Percentiles rank a stretch among this genome's conserved stretches.
phyloP scores from a whole-genome alignment of 495 filamentous ascomycete genomes.

The Aspergillus wentii region DNA sequence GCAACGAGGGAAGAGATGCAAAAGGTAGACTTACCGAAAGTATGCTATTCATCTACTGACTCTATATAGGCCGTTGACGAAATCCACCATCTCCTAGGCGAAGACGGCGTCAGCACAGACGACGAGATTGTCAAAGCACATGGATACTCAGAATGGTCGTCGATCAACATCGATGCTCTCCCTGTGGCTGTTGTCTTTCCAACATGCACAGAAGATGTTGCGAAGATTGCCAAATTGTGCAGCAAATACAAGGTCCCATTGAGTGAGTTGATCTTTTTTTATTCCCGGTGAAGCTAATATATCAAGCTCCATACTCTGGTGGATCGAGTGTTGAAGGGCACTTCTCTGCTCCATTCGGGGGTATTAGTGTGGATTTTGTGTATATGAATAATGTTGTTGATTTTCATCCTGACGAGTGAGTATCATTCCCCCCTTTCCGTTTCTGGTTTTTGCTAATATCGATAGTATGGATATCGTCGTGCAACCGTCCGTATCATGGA shows the following conservation, averaged over 20 bases:
- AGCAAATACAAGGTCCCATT: conserved; percentile 70
- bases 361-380: conserved; percentile 74
- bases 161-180: conserved; percentile 61
- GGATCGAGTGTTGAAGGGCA: conserved; percentile 76
- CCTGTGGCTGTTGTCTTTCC: conserved; percentile 70
- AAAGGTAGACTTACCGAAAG: too few species aligned
- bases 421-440: too few species aligned
- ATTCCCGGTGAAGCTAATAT: too few species aligned
- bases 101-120: conserved; percentile 70
- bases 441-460: background rate
- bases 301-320: conserved; percentile 58
- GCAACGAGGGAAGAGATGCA: too few species aligned
- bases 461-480: conserved; percentile 69
- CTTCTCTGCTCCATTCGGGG: conserved; percentile 71
- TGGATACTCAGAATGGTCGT: conserved; percentile 78
- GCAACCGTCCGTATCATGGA: conserved; percentile 75
- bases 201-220: conserved; percentile 67
- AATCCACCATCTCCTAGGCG: too few species aligned
- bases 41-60: too few species aligned
- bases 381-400: conserved; percentile 70
- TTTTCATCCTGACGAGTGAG: conserved; percentile 61
- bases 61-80: too few species aligned
- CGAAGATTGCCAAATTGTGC: conserved; percentile 65
- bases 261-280: too few species aligned
- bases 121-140: conserved; percentile 67